Conservation (phyloP, 2,329 filamentous ascomycete genomes). For the Chaetoscypha palmicola region DNA sequence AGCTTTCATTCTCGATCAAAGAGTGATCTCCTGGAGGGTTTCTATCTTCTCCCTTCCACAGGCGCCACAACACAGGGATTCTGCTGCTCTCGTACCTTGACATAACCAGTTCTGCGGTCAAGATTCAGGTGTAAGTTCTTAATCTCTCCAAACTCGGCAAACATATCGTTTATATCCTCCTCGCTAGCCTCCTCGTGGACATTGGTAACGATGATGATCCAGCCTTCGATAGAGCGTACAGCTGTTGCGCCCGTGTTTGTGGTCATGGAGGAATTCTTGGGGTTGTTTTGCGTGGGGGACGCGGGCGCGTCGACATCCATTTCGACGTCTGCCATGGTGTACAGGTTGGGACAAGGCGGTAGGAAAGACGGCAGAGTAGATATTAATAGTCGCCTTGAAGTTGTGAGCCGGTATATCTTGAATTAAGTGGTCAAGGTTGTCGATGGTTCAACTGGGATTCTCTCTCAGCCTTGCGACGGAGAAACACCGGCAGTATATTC, state of each 20-base stretch:
- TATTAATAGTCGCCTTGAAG: too few species aligned
- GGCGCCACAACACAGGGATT: background rate
- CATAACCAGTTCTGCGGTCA: constrained; percentile 75
- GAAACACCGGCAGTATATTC: background rate
- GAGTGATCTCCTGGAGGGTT: background rate
- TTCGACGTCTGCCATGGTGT: constrained; percentile 38
- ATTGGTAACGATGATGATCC: constrained; percentile 82
- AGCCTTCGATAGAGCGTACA: constrained; percentile 81
- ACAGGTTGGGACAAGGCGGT: background rate
- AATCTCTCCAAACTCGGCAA: constrained; percentile 78
- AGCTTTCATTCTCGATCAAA: background rate
- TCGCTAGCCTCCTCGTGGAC: constrained; percentile 83
- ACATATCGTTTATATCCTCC: constrained; percentile 73
- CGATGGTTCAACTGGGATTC: background rate
- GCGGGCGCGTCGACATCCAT: constrained; percentile 37
- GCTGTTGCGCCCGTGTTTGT: constrained; percentile 69
- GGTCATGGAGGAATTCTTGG: constrained; percentile 58
- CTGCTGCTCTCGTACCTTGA: constrained; percentile 53
- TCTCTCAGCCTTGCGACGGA: background rate
- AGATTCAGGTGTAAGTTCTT: constrained; percentile 82
- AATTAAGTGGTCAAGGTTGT: background rate
- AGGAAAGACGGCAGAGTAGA: too few species aligned
- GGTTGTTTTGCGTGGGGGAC: constrained; percentile 42
- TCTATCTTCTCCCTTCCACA: too few species aligned
- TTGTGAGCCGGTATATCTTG: background rate